Evolutionary conservation across 2,329 filamentous ascomycete species (phyloP), one percentile per base, ranked within the genome.

Genomic region (Pleurostoma richardsiae): DNA sequence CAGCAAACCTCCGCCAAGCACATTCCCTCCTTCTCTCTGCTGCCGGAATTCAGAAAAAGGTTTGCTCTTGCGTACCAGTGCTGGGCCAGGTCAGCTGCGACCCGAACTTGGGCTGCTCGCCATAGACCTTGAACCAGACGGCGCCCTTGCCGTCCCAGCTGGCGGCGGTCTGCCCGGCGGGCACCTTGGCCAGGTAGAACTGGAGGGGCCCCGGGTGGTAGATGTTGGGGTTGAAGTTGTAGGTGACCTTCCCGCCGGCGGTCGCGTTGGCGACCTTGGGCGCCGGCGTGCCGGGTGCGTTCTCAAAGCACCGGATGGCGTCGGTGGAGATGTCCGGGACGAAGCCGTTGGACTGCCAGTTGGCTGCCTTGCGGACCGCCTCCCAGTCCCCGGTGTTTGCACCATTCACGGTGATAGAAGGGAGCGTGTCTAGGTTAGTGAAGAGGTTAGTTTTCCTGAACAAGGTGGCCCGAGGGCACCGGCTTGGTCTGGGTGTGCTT

Each of bases 41-140:
- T 19, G 19, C 19, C 19, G 19, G 19, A 19, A 19, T 19, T 19
- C 19, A 19, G 19, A 19, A 19, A 19, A 19, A 19, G 19, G n/a
- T 10, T 6, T 7, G 19, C 26, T 3, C 1, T 6, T 5, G 39
- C 45, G 27, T 41, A 49, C 48, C 46, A 10, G 42, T 48, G 38
- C 42, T 45, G 10, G 49, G 41, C 50, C 50, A 52, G 7, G 46
- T 49, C 39, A 48, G 46, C 36, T 46, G 39, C 11, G 45, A 33
- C 29, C 53, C 55, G 40, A 59, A 57, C 6, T 45, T 51, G 40
- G 57, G 56, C 48, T 59, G 54, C 50, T 63, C 59, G 42, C 65
- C 56, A 52, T 62, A 64, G 38, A 68, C 62, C 57, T 68, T 69
- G 59, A 68, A 68, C 65, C 64, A 69, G 28, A 62, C 59, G 4